Percentiles rank a stretch among this genome's conserved stretches.
These are phyloP conservation scores for Cladosporium sp. DNA, from an alignment of 2,329 filamentous ascomycete species.

Conservation along the genomic window DNA sequence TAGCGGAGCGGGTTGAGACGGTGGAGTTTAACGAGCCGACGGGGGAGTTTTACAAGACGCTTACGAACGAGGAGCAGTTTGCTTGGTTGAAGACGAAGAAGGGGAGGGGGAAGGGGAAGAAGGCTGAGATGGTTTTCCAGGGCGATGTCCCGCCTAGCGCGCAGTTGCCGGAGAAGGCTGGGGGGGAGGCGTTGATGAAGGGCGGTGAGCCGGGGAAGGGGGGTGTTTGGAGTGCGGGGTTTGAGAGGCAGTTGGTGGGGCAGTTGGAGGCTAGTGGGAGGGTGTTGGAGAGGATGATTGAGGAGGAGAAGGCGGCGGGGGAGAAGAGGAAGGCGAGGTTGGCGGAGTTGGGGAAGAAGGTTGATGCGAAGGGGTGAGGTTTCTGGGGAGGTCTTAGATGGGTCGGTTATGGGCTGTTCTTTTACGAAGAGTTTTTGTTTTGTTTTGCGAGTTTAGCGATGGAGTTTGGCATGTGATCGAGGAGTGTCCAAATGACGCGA, in stretches of 20 bases:
- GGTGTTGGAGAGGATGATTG: slow-evolving; percentile 47
- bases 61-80: slow-evolving; percentile 67
- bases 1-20: slow-evolving; percentile 83
- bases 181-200: slow-evolving; percentile 53
- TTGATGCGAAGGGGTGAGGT: slow-evolving; percentile 16
- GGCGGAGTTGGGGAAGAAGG: slow-evolving; percentile 22
- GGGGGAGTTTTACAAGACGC: slow-evolving; percentile 80
- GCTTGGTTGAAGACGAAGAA: slow-evolving; percentile 51
- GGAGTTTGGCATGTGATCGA: not conserved
- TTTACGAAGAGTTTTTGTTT: not conserved
- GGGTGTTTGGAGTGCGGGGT: slow-evolving; percentile 45
- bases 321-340: slow-evolving; percentile 27
- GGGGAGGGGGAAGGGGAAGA: slow-evolving; percentile 50
- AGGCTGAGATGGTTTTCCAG: slow-evolving; percentile 48
- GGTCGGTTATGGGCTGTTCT: not conserved
- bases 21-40: slow-evolving; percentile 97
- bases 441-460: not conserved
- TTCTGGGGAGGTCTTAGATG: not conserved
- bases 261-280: slow-evolving; percentile 55
- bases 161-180: slow-evolving; percentile 64
- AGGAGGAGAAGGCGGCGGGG: slow-evolving; percentile 26
- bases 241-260: slow-evolving; percentile 27
- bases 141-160: slow-evolving; percentile 59
- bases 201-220: slow-evolving; percentile 55
- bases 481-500: not conserved